A percentile compares a stretch with the other conserved stretches of the same genome.
Evolutionary conservation across 768 basidiomycete species (phyloP).

Genomic region (Grammothele lineata): DNA sequence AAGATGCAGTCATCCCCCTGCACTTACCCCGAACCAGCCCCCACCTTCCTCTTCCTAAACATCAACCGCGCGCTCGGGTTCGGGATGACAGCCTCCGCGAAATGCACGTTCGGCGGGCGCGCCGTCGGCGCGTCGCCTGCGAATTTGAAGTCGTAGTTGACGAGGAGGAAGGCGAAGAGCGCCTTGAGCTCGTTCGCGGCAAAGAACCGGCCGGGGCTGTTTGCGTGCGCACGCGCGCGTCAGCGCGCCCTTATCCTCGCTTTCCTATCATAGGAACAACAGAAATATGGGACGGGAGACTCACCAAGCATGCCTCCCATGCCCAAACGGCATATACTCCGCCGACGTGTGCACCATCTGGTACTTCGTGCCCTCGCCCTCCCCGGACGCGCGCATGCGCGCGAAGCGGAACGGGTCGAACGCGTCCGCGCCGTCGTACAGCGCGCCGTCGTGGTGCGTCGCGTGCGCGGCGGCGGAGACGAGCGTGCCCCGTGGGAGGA

Average conservation of each 20-base stretch:
- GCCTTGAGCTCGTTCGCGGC: constrained; percentile 29
- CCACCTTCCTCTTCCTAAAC: too few species aligned
- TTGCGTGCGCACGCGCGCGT: too few species aligned
- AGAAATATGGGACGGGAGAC: too few species aligned
- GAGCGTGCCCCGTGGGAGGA: constrained; percentile 35
- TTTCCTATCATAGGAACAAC: too few species aligned
- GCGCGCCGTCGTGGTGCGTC: constrained; percentile 27
- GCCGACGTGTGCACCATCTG: constrained; percentile 8
- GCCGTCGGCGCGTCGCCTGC: not conserved
- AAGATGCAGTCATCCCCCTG: too few species aligned
- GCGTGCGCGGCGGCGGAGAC: constrained; percentile 26
- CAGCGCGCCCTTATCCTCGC: too few species aligned
- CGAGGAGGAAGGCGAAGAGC: constrained; percentile 27
- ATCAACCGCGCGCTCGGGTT: too few species aligned
- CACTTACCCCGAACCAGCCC: too few species aligned
- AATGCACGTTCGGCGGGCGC: too few species aligned
- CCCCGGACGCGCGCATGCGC: constrained; percentile 16
- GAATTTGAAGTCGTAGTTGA: constrained; percentile 29
- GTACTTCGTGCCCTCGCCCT: constrained; percentile 12
- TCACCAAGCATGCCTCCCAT: constrained; percentile 17
- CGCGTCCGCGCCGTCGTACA: constrained; percentile 30
- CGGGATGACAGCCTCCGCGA: too few species aligned
- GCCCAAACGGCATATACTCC: constrained; percentile 13
- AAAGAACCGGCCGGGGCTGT: constrained; percentile 33
- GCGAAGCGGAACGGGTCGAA: constrained; percentile 43